Percentiles rank a stretch among this genome's conserved stretches.
phyloP scores from a whole-genome alignment of 805 yeast genomes.

The Teunomyces tritomae region DNA sequence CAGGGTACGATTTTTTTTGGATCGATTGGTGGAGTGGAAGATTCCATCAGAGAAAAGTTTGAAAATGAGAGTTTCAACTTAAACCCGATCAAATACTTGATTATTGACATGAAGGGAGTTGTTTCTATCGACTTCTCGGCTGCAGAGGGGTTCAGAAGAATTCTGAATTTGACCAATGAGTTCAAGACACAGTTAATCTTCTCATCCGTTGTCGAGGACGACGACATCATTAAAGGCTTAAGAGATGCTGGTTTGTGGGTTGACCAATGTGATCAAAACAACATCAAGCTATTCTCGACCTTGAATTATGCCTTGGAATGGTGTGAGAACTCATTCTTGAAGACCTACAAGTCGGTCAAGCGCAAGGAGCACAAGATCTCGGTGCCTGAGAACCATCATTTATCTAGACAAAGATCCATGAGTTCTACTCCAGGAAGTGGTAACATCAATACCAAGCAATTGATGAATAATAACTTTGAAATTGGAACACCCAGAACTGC shows the following conservation, averaged over 20 bases:
- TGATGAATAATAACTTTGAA: constrained; percentile 19
- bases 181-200: constrained; percentile 70
- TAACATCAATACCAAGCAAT: constrained; percentile 7
- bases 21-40: constrained; percentile 88
- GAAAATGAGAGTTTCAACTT: constrained; percentile 49
- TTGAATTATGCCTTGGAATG: constrained; percentile 89
- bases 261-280: constrained; percentile 23
- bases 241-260: constrained; percentile 82
- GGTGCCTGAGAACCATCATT: constrained; percentile 8
- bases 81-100: constrained; percentile 73
- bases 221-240: constrained; percentile 65
- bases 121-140: constrained; percentile 87
- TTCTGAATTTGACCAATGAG: constrained; percentile 71
- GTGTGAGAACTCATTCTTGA: constrained; percentile 90
- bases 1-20: constrained; percentile 93
- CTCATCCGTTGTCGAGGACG: constrained; percentile 70
- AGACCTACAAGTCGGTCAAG: constrained; percentile 48
- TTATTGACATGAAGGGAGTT: constrained; percentile 83
- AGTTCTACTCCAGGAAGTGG: constrained; percentile 5
- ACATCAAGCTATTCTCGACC: constrained; percentile 66
- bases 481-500: constrained; percentile 53
- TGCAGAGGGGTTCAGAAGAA: constrained; percentile 90
- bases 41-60: constrained; percentile 61
- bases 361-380: constrained; percentile 14
- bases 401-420: constrained; percentile 7